phyloP scores from a whole-genome alignment of 495 filamentous ascomycete genomes.

The Ascobolus immersus region DNA sequence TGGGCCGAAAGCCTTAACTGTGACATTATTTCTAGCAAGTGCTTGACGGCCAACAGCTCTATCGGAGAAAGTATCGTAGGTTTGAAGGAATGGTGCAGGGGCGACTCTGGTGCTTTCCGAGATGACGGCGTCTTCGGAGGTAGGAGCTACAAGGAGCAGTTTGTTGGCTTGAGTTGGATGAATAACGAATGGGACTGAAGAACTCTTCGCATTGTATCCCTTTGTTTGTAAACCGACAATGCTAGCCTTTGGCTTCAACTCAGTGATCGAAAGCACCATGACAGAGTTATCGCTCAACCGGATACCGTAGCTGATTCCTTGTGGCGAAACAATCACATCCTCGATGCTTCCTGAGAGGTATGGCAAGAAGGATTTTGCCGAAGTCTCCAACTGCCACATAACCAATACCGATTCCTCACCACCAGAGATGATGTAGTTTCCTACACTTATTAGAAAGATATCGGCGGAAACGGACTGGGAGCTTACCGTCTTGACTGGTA shows the following conservation, averaged over 20 bases:
- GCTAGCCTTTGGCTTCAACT: slow-evolving; percentile 53
- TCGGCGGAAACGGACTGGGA: slow-evolving; percentile 1
- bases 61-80: slow-evolving; percentile 50
- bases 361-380: slow-evolving; percentile 50
- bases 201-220: too few species aligned
- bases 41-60: slow-evolving; percentile 61
- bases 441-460: slow-evolving; percentile 22
- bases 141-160: slow-evolving; percentile 31
- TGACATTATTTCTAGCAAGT: slow-evolving; percentile 63
- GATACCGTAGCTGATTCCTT: slow-evolving; percentile 53
- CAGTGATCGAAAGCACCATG: slow-evolving; percentile 68
- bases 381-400: slow-evolving; percentile 85
- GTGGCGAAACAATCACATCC: slow-evolving; percentile 55
- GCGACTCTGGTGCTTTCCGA: not conserved
- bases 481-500: slow-evolving; percentile 73
- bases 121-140: slow-evolving; percentile 18
- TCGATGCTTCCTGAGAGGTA: slow-evolving; percentile 67
- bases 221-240: slow-evolving; percentile 66
- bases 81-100: slow-evolving; percentile 40
- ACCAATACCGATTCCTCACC: slow-evolving; percentile 75
- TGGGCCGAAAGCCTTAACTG: slow-evolving; percentile 46
- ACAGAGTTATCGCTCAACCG: slow-evolving; percentile 73
- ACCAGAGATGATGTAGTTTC: slow-evolving; percentile 88
- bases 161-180: slow-evolving; percentile 30
- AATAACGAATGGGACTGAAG: slow-evolving; percentile 22